Base-by-base conservation (phyloP, 257 asterid species). In the Solanum neorickii region DNA sequence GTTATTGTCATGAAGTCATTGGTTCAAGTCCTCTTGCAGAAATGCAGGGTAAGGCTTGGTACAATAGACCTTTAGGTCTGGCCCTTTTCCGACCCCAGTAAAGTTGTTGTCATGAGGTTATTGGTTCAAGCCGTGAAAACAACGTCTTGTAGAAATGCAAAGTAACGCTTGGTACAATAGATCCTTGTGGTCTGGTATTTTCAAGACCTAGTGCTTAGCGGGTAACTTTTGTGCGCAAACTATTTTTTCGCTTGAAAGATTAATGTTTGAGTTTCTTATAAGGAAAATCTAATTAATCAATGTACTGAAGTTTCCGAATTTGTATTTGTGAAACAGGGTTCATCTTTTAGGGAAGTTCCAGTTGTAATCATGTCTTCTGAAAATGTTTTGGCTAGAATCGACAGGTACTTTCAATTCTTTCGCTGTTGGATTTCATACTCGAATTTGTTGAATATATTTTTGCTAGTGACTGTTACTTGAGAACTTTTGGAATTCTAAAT, bases 291-390 rank as follows among this genome's bases (percentile, higher is more conserved):
- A 31, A 62, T 65, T 27, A 31, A 62, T 65, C 76, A 42, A 25
- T 84, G 39, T 66, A 37, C 42, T 66, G 20, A 62, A 60, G 9
- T 78, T 69, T 73, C 23, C 6, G 18, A 65, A 84, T 88, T 85
- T 91, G 82, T 62, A 37, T 16, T 83, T 87, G 68, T 87, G 7
- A 88, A 90, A 80, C 96, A 96, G 99, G 97, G 98, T 35, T 96
- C 99, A 74, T 92, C 98, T 72, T 95, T 96, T 29, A 89, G 96
- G 90, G 97, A 96, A 94, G 91, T 95, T 52, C 99, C 99, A 66
- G 99, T 96, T 75, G 99, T 96, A 86, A 95, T 96, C 83, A 95
- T 96, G 99, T 96, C 99, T 25, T 96, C 98, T 18, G 99, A 95
- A 88, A 95, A 96, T 88, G 91, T 95, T 89, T 89, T 94, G 91